Evolutionary conservation across 2,329 filamentous ascomycete species (phyloP), one percentile per base, ranked within the genome.

Genomic region (Exophiala xenobiotica): DNA sequence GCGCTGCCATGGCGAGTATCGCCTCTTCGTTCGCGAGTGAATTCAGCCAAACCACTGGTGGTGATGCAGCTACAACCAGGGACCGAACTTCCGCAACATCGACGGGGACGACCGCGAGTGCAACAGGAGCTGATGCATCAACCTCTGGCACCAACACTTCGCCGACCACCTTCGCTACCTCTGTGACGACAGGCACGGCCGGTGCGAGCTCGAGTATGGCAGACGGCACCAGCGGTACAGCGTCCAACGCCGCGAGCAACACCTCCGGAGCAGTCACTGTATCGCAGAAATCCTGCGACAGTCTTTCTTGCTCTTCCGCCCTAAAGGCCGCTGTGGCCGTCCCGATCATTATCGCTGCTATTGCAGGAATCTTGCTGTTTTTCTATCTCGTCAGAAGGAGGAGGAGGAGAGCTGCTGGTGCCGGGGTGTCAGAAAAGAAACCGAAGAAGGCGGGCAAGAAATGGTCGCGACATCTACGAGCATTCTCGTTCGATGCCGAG

Each of bases 401-500:
- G 45, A 54, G 52, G 26, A 49, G 49, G 51, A 54, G 44, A 27
- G 40, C 26, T 23, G 39, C 38, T 14, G 54, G 38, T 7, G 56
- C 46, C 3, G 47, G 22, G 23, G 40, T 56, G 11, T 57, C 54
- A 6, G 57, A 57, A 26, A 56, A 59, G 31, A 46, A 54, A 35
- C 46, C 49, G 19, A 57, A 54, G 20, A 56, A 57, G 24, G 9
- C 35, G 8, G 51, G 52, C 39, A 62, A 59, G 54, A 58, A 58
- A 46, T 62, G 60, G 60, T 58, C 58, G 3, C 50, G 60, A 29
- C 60, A 62, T 43, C 43, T 62, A 35, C 53, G 58, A 12, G 54
- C 56, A 11, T 62, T 62, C 46, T 62, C 60, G 1, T 62, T 62
- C 26, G 60, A 61, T 29, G 57, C 58, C 1, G 60, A 62, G 41